phyloP scores from a whole-genome alignment of 192 early-diverging fungal genomes.

The Glomus cerebriforme region DNA sequence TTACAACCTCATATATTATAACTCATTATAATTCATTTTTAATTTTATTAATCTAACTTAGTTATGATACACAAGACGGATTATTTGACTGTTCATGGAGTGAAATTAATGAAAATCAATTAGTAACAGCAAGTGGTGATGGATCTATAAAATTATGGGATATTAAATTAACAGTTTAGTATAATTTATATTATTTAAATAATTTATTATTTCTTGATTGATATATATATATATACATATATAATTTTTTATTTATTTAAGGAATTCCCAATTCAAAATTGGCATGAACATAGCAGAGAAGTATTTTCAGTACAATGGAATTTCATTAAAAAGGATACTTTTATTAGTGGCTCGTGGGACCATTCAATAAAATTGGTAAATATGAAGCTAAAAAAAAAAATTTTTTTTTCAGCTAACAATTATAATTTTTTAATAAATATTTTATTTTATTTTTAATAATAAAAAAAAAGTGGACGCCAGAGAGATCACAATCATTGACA shows the following conservation, averaged over 20 bases:
- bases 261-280: conserved; percentile 87
- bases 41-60: no score
- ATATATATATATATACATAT: conserved; percentile 10
- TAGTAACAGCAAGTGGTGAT: conserved; percentile 90
- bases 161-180: conserved; percentile 69
- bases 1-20: no score
- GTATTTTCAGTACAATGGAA: conserved; percentile 97
- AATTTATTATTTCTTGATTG: background rate
- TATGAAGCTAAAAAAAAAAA: conserved; percentile 19
- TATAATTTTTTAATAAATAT: background rate
- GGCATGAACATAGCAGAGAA: conserved; percentile 92
- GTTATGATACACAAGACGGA: conserved; percentile 96
- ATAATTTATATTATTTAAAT: background rate
- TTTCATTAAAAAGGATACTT: conserved; percentile 82
- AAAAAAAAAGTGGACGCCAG: conserved; percentile 79
- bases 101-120: conserved; percentile 93
- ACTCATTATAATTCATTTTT: no score
- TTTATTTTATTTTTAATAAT: conserved; percentile 1
- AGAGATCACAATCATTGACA: conserved; percentile 68
- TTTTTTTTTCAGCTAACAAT: background rate
- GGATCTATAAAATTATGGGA: conserved; percentile 97
- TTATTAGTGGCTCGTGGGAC: conserved; percentile 96
- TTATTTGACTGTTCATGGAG: conserved; percentile 95
- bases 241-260: conserved; percentile 33
- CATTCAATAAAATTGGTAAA: conserved; percentile 87